These are phyloP conservation scores for Cornus kousa DNA, from an alignment of 148 eudicot species.

Conservation along the genomic window DNA sequence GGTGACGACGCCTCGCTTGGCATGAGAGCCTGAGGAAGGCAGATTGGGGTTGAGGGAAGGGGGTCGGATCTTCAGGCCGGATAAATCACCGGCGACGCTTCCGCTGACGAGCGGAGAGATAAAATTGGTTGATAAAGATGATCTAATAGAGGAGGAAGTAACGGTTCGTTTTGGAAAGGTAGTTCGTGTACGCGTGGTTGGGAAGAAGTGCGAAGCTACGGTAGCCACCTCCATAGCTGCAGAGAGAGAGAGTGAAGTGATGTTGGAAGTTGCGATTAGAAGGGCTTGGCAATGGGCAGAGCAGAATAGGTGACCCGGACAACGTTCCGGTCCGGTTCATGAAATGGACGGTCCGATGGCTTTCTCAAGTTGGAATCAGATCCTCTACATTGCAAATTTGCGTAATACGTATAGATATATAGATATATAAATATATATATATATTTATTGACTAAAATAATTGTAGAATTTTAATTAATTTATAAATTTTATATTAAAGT, in stretches of 20 bases:
- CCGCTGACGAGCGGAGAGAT: slow-evolving; percentile 48
- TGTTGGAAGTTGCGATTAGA: no score
- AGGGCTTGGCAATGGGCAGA: no score
- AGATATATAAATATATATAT: no score
- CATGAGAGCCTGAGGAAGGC: slow-evolving; percentile 27
- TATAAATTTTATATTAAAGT: no score
- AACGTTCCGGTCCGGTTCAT: no score
- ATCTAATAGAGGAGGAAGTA: slow-evolving; percentile 20
- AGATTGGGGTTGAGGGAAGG: slow-evolving; percentile 36
- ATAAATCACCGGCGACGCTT: slow-evolving; percentile 52
- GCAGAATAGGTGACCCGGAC: no score
- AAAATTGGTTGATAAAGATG: slow-evolving; percentile 53
- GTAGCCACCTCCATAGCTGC: slow-evolving; percentile 35
- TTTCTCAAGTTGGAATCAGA: no score
- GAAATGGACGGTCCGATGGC: no score
- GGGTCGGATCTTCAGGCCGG: slow-evolving; percentile 63
- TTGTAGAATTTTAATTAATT: no score
- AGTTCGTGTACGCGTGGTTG: slow-evolving; percentile 32
- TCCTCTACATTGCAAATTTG: no score
- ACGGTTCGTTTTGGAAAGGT: slow-evolving; percentile 1
- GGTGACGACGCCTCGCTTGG: slow-evolving; percentile 79
- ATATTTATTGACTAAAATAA: no score
- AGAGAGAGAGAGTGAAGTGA: background rate
- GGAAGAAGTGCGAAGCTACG: slow-evolving; percentile 59
- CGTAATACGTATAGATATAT: no score